Conservation (phyloP, 352 stramenopile genomes). For the Phytophthora agathidicida region DNA sequence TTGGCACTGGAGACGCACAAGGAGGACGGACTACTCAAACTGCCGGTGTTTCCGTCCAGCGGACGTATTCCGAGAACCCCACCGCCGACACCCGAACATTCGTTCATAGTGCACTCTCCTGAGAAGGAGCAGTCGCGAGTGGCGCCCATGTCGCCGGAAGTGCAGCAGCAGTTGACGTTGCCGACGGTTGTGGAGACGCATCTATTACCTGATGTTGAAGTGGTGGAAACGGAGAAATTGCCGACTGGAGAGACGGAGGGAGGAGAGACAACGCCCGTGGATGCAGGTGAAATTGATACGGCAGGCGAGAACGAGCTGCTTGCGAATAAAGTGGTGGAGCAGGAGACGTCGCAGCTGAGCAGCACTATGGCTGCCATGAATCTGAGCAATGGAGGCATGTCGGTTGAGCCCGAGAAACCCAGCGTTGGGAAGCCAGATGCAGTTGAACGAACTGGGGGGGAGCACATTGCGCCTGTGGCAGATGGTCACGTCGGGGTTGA, state of each 20-base stretch:
- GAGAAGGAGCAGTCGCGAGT: constrained; percentile 30
- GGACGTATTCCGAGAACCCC: constrained; percentile 30
- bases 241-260: neutral
- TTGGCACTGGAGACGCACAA: constrained; percentile 18
- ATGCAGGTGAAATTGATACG: neutral
- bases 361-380: constrained; percentile 26
- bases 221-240: neutral
- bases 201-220: neutral
- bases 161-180: constrained; percentile 8
- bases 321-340: constrained; percentile 3
- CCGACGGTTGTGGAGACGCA: constrained; percentile 2
- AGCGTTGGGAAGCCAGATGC: neutral
- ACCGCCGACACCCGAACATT: constrained; percentile 22
- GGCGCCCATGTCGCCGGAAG: constrained; percentile 8
- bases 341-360: constrained; percentile 13
- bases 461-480: neutral
- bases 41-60: constrained; percentile 27
- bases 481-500: constrained; percentile 21
- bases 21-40: constrained; percentile 23
- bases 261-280: neutral
- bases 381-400: constrained; percentile 8
- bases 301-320: constrained; percentile 1
- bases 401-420: neutral
- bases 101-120: constrained; percentile 28
- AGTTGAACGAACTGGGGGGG: neutral